Conservation (phyloP, 2,329 filamentous ascomycete genomes). For the Nemania sp. region DNA sequence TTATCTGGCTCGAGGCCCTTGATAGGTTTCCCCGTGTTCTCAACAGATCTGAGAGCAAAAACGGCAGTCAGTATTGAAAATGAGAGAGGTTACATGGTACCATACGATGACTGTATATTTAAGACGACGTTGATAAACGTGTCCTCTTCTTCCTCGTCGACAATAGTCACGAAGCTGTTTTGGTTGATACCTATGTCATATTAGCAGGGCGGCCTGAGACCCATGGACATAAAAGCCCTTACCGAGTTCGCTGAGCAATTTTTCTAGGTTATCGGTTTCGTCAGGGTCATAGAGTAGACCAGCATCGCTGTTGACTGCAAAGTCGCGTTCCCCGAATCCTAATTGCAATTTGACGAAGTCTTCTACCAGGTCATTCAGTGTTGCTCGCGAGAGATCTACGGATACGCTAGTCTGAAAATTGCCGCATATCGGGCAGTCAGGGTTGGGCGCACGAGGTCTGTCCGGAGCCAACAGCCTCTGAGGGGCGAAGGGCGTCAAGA, state of each 20-base stretch:
- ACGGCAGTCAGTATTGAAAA: constrained; percentile 33
- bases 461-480: constrained; percentile 64
- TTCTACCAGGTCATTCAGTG: constrained; percentile 78
- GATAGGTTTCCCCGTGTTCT: constrained; percentile 58
- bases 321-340: constrained; percentile 76
- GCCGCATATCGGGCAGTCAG: constrained; percentile 81
- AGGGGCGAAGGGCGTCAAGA: constrained; percentile 71
- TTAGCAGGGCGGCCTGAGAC: constrained; percentile 31
- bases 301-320: constrained; percentile 74
- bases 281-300: constrained; percentile 89
- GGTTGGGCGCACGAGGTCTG: constrained; percentile 68
- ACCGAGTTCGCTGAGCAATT: constrained; percentile 79
- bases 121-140: constrained; percentile 82
- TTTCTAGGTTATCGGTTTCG: constrained; percentile 81
- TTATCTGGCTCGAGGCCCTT: constrained; percentile 50
- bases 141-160: constrained; percentile 78
- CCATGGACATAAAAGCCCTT: constrained; percentile 34
- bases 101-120: constrained; percentile 66
- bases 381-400: constrained; percentile 73
- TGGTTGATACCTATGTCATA: constrained; percentile 62
- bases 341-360: constrained; percentile 71
- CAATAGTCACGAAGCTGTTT: constrained; percentile 79
- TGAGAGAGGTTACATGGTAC: constrained; percentile 27
- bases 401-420: constrained; percentile 69
- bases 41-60: constrained; percentile 17